Conservation (phyloP, 139 green algal species). For the Chlamydomonas sphaeroides region DNA sequence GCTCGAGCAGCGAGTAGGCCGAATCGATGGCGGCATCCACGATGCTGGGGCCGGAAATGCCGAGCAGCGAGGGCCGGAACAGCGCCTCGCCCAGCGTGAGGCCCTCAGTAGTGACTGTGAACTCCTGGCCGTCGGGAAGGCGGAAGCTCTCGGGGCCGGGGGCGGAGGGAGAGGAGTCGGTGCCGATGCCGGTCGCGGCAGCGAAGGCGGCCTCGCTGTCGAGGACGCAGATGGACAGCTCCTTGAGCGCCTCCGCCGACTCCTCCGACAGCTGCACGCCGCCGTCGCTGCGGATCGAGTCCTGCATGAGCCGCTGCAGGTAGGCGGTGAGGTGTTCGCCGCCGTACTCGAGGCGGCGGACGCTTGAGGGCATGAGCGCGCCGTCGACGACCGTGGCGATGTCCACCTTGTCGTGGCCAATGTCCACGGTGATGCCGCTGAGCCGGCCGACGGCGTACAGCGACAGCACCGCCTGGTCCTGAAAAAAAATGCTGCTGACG, state of each 20-base stretch:
- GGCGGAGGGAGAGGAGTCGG: not conserved
- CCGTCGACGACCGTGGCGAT: constrained; percentile 85
- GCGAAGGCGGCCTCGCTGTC: not conserved
- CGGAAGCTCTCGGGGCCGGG: constrained; percentile 36
- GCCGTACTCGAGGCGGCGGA: constrained; percentile 67
- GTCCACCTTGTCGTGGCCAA: constrained; percentile 81
- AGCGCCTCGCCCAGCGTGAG: constrained; percentile 57
- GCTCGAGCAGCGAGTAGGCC: constrained; percentile 13
- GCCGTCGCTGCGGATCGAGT: not conserved
- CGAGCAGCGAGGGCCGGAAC: constrained; percentile 61
- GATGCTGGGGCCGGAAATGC: constrained; percentile 40
- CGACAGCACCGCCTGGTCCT: constrained; percentile 74
- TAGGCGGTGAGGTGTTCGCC: constrained; percentile 65
- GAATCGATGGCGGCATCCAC: constrained; percentile 39
- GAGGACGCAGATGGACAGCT: not conserved
- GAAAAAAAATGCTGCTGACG: constrained; percentile 71
- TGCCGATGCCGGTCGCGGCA: not conserved
- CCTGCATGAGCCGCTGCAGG: constrained; percentile 21
- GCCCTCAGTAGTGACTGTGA: constrained; percentile 39
- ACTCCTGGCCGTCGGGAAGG: constrained; percentile 58
- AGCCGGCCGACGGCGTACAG: constrained; percentile 82
- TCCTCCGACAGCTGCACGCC: not conserved
- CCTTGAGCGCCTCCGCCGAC: constrained; percentile 34
- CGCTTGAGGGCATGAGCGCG: constrained; percentile 55
- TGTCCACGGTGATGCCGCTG: constrained; percentile 83